Evolutionary conservation across 2,329 filamentous ascomycete species (phyloP), one percentile per base, ranked within the genome.

Genomic region (Coniella vitis): DNA sequence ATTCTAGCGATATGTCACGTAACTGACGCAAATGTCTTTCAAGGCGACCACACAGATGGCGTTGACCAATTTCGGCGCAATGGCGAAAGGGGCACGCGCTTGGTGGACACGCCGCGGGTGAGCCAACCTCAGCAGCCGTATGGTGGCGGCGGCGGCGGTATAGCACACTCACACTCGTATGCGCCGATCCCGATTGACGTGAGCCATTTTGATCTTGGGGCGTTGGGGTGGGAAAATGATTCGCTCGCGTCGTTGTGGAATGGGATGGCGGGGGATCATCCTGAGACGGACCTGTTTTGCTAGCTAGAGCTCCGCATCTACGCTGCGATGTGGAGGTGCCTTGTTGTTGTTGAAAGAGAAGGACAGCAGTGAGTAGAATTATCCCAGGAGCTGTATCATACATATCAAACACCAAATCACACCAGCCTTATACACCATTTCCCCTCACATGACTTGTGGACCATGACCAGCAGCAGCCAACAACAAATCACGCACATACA

Each of bases 211-310:
- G 51, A 47, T 17, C 48, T 53, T 12, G 43, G 46, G 3, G 47
- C 50, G 14, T 10, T 52, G 20, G 50, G 50, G 0, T 52, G 50
- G 50, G 47, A 52, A 19, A 46, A 21, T 2, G 50, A 52, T 3
- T 47, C 46, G 14, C 14, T 52, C 16, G 38, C 42, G 0, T 49
- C 50, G 10, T 25, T 52, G 7, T 45, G 44, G 5, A 44, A 39
- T 8, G 38, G 35, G 3, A 45, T 46, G 12, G 22, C 37, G 9
- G 50, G 46, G 14, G 38, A 38, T 10, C 42, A 29, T 16, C 46
- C 43, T 35, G 50, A 52, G 14, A 8, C 47, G 4, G 50, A 52
- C 35, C 22, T 49, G 4, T 47, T 52, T 22, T 52, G 50, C 38
- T 52, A 52, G 16, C 1, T 14, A 2, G n/a, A n/a, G n/a, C n/a